Conservation (phyloP, 768 basidiomycete genomes). For the Suillus discolor region DNA sequence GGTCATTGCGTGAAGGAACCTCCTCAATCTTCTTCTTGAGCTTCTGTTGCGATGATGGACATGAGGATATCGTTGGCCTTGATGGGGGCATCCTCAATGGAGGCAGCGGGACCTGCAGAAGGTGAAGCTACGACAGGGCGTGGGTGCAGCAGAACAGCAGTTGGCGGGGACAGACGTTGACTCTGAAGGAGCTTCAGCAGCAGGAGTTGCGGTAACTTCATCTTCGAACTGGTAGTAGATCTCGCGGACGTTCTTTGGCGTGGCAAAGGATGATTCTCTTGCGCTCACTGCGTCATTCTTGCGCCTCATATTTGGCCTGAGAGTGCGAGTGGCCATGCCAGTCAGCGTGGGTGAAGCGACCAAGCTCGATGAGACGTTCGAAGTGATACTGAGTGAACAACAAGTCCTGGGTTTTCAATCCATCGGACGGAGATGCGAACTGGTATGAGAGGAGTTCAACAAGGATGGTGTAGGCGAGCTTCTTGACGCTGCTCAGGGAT, state of each 20-base stretch:
- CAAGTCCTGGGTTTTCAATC: conserved; percentile 99
- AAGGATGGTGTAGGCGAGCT: conserved; percentile 93
- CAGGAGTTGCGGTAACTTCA: conserved; percentile 52
- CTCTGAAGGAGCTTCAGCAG: conserved; percentile 31
- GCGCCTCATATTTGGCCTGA: conserved; percentile 90
- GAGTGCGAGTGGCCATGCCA: conserved; percentile 89
- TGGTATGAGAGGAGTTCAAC: conserved; percentile 98
- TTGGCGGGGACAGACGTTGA: conserved; percentile 41
- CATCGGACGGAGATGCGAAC: conserved; percentile 99
- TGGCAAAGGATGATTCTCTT: conserved; percentile 86
- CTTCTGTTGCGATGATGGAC: conserved; percentile 94
- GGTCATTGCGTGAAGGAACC: conserved; percentile 85
- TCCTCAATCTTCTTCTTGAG: conserved; percentile 94
- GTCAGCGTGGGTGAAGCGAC: conserved; percentile 95
- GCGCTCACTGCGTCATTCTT: conserved; percentile 79
- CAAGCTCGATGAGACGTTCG: conserved; percentile 93
- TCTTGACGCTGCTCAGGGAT: conserved; percentile 82
- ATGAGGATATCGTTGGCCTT: conserved; percentile 88
- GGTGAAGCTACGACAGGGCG: conserved; percentile 47
- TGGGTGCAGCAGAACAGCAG: conserved; percentile 42
- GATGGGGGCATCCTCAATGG: conserved; percentile 88
- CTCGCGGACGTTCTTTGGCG: conserved; percentile 93
- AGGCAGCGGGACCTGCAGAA: conserved; percentile 63
- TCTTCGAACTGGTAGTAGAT: conserved; percentile 99
- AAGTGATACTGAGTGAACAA: conserved; percentile 86